Percentiles rank a stretch among this genome's conserved stretches.
Conservation (phyloP, 495 filamentous ascomycete genomes). For the Cenococcum geophilum region DNA sequence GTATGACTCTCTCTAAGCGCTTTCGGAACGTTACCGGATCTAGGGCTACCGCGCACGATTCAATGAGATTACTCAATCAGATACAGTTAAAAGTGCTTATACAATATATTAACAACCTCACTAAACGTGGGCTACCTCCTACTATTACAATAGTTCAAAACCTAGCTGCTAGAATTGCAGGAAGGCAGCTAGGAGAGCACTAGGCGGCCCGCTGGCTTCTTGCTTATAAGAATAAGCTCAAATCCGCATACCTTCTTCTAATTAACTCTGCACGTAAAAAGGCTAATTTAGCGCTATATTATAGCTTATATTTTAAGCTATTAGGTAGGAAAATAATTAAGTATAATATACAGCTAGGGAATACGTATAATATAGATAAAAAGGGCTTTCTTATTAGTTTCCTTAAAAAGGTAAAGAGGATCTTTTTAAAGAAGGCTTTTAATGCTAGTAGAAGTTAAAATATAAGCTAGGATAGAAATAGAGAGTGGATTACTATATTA, state of each 20-base stretch:
- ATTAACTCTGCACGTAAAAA: not conserved
- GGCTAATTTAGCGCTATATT: not conserved
- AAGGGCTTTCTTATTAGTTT: not conserved
- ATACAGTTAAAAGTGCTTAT: not conserved
- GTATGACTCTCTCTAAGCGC: too few species aligned
- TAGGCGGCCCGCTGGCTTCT: not conserved
- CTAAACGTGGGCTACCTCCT: not conserved
- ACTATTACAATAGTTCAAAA: not conserved
- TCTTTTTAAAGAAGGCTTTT: not conserved
- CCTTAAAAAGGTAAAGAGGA: not conserved
- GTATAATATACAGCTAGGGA: too few species aligned
- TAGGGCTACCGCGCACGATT: not conserved
- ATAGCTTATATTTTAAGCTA: too few species aligned
- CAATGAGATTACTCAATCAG: not conserved
- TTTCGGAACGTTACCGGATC: not conserved
- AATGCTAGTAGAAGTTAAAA: not conserved
- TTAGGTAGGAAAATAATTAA: too few species aligned
- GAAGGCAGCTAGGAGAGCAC: not conserved
- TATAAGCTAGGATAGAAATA: not conserved
- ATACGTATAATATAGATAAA: too few species aligned
- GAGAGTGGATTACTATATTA: too few species aligned
- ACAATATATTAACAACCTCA: constrained; percentile 7
- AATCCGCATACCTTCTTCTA: not conserved
- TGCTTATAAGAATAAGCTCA: not conserved
- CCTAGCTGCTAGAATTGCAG: not conserved